Evolutionary conservation across 371 early-diverging fungal species (phyloP), one percentile per base, ranked within the genome.

Genomic region (Circinella umbellata): DNA sequence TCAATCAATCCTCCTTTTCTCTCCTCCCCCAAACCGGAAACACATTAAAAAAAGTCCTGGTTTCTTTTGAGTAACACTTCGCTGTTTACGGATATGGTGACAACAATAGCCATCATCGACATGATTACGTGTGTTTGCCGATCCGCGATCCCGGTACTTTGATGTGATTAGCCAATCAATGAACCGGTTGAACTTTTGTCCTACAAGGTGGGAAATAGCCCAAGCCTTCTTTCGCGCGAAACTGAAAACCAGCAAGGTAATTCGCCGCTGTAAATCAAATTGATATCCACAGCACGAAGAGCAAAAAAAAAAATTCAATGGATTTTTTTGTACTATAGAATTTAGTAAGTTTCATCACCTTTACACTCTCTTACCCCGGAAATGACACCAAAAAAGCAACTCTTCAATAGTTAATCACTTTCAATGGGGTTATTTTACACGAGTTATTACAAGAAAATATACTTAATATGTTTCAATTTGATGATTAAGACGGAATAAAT

Each of bases 201-300:
- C 60, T 20, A 63, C 63, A 20, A 63, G 63, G 27, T 37, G 46
- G 61, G 57, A 57, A 57, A 57, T 57, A 57, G 57, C 57, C 57
- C 57, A 57, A 57, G 57, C 57, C 57, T 57, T 57, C 37, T 67
- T 67, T 67, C 67, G 67, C 67, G 67, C 67, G 67, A 67, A 67
- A 67, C 20, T 66, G 39, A 60, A 67, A 67, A 54, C 38, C 9
- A 27, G 13, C 63, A 49, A 36, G 60, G 39, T 47, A 11, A 67
- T 67, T 67, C 67, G 67, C 67, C 67, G 67, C 67, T 67, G 67
- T 46, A 67, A 67, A 67, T 59, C 66, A 55, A 36, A 35, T 48
- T 20, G 54, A 54, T 20, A 7, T n/a, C 10, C 10, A 54, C 10
- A n/a, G 10, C 54, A 54, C n/a, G 54, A 47, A 47, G 15, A 47